Conservation (phyloP, 805 yeast species). For the Candida bentonensis region DNA sequence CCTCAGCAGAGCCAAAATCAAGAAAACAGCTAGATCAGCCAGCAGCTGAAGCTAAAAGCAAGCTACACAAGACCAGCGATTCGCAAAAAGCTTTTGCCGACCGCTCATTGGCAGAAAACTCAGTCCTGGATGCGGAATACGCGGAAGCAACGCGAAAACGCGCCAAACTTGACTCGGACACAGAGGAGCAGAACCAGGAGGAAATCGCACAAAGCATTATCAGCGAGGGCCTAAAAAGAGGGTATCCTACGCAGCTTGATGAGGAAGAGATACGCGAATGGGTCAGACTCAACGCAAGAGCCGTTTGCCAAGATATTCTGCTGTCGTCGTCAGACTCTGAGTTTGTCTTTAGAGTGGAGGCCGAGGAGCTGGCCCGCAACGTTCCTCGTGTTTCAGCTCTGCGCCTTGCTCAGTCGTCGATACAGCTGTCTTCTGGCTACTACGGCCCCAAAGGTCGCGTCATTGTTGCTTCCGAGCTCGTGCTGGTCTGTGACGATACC, state of each 20-base stretch:
- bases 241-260: background rate
- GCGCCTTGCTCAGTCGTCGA: background rate
- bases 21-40: too few species aligned
- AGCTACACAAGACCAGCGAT: too few species aligned
- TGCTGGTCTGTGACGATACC: background rate
- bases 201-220: background rate
- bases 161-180: too few species aligned
- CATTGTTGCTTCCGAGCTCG: background rate
- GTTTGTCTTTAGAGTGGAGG: background rate
- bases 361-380: background rate
- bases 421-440: background rate
- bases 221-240: background rate
- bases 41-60: too few species aligned
- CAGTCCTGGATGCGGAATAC: too few species aligned
- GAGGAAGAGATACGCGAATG: background rate
- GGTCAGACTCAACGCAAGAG: background rate
- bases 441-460: background rate
- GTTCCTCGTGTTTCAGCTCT: background rate
- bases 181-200: background rate
- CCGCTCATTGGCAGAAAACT: too few species aligned
- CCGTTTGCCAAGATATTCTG: background rate
- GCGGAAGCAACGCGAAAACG: too few species aligned
- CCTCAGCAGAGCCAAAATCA: too few species aligned
- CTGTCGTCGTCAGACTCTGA: background rate
- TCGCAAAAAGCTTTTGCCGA: too few species aligned